phyloP scores from a whole-genome alignment of 2,329 filamentous ascomycete genomes.

The Scedosporium boydii region DNA sequence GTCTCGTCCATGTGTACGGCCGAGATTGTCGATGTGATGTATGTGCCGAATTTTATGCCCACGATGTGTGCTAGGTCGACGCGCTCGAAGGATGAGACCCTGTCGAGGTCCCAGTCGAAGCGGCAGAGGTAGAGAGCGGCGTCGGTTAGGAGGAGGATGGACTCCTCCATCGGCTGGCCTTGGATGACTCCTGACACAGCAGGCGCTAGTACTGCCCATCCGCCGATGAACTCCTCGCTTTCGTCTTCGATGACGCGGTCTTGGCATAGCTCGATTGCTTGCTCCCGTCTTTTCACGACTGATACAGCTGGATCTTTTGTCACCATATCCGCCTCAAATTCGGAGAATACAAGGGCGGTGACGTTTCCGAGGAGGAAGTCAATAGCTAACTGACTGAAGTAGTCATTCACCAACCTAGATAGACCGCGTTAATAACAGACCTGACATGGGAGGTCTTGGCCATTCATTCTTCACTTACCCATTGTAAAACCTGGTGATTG shows the following conservation, averaged over 20 bases:
- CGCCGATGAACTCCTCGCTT: slow-evolving; percentile 76
- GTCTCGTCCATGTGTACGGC: slow-evolving; percentile 65
- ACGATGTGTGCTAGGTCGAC: slow-evolving; percentile 67
- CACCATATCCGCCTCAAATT: slow-evolving; percentile 92
- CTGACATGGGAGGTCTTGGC: neutral
- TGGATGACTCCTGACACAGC: slow-evolving; percentile 58
- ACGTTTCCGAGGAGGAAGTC: slow-evolving; percentile 91
- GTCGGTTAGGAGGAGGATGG: slow-evolving; percentile 78
- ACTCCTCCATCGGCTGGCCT: slow-evolving; percentile 74
- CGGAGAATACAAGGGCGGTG: slow-evolving; percentile 75
- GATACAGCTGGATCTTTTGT: slow-evolving; percentile 86
- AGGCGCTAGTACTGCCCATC: slow-evolving; percentile 82
- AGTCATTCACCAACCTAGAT: slow-evolving; percentile 87
- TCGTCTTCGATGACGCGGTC: slow-evolving; percentile 78
- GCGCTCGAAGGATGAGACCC: slow-evolving; percentile 84
- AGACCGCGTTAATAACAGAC: neutral
- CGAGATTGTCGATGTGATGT: slow-evolving; percentile 82
- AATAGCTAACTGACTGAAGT: slow-evolving; percentile 90
- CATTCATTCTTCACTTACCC: slow-evolving; percentile 36
- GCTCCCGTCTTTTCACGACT: slow-evolving; percentile 71
- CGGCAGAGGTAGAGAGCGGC: slow-evolving; percentile 78
- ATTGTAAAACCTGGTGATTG: slow-evolving; percentile 65
- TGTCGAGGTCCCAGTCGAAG: slow-evolving; percentile 92
- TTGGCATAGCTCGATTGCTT: slow-evolving; percentile 81
- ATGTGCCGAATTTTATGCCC: slow-evolving; percentile 69